These are phyloP conservation scores for Selaginella tamariscina DNA, from an alignment of 75 land plant species.

Conservation along the genomic window DNA sequence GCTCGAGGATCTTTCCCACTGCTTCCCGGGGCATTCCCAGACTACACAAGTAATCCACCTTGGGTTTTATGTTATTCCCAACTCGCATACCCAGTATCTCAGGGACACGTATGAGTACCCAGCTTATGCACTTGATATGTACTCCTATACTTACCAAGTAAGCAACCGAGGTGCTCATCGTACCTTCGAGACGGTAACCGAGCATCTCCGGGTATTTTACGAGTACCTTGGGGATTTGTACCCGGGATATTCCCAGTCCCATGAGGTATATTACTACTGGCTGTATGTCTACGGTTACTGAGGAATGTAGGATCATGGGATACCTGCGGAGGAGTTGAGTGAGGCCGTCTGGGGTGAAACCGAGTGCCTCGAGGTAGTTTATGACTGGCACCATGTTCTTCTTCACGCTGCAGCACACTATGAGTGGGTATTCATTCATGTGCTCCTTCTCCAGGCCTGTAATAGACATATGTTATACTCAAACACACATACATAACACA, in stretches of 20 bases:
- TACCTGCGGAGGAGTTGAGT: slow-evolving; percentile 50
- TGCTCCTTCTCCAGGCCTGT: slow-evolving; percentile 56
- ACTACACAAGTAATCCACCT: slow-evolving; percentile 58
- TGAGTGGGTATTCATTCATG: slow-evolving; percentile 63
- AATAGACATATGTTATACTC: too few relatives aligned
- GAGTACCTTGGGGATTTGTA: slow-evolving; percentile 52
- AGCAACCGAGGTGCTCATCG: slow-evolving; percentile 79
- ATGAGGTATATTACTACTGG: slow-evolving; percentile 64
- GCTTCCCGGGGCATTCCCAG: slow-evolving; percentile 51
- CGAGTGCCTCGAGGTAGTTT: slow-evolving; percentile 64
- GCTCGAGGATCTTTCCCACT: slow-evolving; percentile 73
- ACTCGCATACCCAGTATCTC: slow-evolving; percentile 82
- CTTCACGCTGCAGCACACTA: slow-evolving; percentile 83
- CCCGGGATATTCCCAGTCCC: slow-evolving; percentile 57
- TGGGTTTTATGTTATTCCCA: slow-evolving; percentile 72
- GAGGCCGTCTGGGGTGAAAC: slow-evolving; percentile 41
- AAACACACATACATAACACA: too few relatives aligned
- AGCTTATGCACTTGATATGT: slow-evolving; percentile 44
- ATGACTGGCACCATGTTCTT: slow-evolving; percentile 77
- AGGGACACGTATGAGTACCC: slow-evolving; percentile 54
- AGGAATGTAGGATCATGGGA: slow-evolving; percentile 70
- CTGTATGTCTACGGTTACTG: slow-evolving; percentile 58
- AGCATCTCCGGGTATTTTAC: slow-evolving; percentile 69
- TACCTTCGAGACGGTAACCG: slow-evolving; percentile 79
- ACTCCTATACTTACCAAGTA: slow-evolving; percentile 83